phyloP scores from a whole-genome alignment of 192 early-diverging fungal genomes.

The Coemansia aciculifera region DNA sequence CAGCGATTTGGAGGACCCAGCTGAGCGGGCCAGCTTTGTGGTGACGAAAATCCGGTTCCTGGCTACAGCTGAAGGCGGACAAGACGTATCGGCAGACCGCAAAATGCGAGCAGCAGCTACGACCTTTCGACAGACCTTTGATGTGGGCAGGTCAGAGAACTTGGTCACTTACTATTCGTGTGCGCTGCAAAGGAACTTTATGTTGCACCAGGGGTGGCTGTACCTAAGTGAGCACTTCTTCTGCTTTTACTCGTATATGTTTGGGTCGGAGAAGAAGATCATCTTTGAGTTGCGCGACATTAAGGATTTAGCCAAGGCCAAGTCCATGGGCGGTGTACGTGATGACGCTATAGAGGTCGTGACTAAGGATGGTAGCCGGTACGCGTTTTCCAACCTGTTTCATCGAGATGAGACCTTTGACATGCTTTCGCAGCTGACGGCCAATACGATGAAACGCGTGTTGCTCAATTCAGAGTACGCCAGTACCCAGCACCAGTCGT shows the following conservation, averaged over 20 bases:
- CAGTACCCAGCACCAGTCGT: conserved; percentile 22
- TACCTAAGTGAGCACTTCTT: conserved; percentile 92
- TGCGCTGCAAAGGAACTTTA: conserved; percentile 72
- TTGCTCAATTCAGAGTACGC: conserved; percentile 74
- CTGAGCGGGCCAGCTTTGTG: conserved; percentile 84
- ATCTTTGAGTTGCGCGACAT: conserved; percentile 91
- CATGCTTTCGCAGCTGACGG: conserved; percentile 87
- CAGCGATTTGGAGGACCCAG: conserved; percentile 67
- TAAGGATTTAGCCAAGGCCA: conserved; percentile 82
- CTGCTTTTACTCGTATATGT: conserved; percentile 93
- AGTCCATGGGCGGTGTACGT: conserved; percentile 87
- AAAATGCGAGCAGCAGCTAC: conserved; percentile 85
- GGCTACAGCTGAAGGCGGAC: conserved; percentile 64
- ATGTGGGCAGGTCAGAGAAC: conserved; percentile 74
- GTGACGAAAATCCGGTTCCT: conserved; percentile 88
- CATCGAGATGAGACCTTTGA: conserved; percentile 96
- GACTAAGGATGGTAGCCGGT: conserved; percentile 76
- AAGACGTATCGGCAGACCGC: conserved; percentile 79
- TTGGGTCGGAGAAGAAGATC: conserved; percentile 91
- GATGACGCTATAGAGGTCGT: conserved; percentile 85
- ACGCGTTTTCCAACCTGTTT: conserved; percentile 93
- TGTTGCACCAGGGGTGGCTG: conserved; percentile 96
- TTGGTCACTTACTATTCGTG: conserved; percentile 97
- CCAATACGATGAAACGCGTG: conserved; percentile 82
- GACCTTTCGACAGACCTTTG: conserved; percentile 87